phyloP scores from a whole-genome alignment of 495 filamentous ascomycete species.

The Geoglossum glabrum region DNA sequence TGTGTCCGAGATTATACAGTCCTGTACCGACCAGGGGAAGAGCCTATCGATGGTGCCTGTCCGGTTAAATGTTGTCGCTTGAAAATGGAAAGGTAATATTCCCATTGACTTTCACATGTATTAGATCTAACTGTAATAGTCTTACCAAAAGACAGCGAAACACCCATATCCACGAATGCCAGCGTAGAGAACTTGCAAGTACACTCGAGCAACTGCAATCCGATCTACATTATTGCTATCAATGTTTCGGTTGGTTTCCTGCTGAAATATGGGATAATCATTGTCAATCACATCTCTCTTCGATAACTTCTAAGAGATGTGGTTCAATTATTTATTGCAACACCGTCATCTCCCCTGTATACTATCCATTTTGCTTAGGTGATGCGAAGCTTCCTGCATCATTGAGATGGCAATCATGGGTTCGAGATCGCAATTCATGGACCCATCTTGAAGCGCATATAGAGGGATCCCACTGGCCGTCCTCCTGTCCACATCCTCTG shows the following conservation, averaged over 20 bases:
- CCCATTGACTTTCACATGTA: background rate
- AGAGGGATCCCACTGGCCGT: background rate
- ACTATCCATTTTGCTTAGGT: conserved; percentile 5
- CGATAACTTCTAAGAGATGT: conserved; percentile 2
- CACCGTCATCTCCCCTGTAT: background rate
- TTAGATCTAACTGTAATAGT: background rate
- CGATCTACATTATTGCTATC: conserved; percentile 2
- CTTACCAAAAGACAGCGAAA: background rate
- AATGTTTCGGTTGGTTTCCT: conserved; percentile 1
- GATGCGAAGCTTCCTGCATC: background rate
- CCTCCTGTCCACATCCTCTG: background rate
- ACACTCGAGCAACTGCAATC: background rate
- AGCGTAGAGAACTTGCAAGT: background rate
- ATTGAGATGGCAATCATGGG: background rate
- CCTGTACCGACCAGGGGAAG: conserved; percentile 3
- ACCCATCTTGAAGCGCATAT: background rate
- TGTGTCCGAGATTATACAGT: background rate
- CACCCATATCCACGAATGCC: background rate
- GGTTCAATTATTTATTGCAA: conserved; percentile 1
- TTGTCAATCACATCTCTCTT: background rate
- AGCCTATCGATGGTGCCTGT: background rate
- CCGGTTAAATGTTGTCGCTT: background rate
- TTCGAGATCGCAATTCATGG: too few relatives aligned
- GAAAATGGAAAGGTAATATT: background rate
- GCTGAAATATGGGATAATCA: conserved; percentile 2